Evolutionary conservation across 179 eudicot genomes (phyloP).

Genomic region (Spergularia azorica): DNA sequence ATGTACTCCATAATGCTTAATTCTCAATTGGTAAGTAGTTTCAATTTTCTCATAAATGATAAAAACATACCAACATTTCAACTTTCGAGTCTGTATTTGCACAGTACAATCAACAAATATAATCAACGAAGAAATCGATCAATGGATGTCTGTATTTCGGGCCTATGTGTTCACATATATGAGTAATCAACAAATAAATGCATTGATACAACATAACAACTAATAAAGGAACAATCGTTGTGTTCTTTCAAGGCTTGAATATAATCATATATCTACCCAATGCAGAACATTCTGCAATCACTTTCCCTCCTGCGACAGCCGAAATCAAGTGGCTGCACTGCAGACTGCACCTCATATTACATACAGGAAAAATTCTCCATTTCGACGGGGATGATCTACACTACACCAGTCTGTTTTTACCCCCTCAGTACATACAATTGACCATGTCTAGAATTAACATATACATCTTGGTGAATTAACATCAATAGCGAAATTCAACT

Average conservation of each 20-base stretch:
- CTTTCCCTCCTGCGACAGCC: neutral
- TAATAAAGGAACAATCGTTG: neutral
- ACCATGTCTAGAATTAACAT: slow-evolving; percentile 10
- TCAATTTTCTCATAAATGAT: too few species aligned
- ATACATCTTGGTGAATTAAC: slow-evolving; percentile 1
- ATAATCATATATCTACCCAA: too few species aligned
- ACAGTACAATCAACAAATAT: too few species aligned
- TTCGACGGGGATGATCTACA: slow-evolving; percentile 1
- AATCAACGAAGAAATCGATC: too few species aligned
- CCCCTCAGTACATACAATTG: slow-evolving; percentile 19
- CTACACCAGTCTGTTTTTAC: neutral
- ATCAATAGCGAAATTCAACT: neutral
- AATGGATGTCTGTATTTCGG: too few species aligned
- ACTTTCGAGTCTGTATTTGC: too few species aligned
- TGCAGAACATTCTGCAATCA: neutral
- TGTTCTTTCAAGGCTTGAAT: neutral
- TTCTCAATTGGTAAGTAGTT: too few species aligned
- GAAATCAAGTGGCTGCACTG: neutral
- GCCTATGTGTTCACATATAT: too few species aligned
- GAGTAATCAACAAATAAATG: too few species aligned
- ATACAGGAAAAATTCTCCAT: neutral
- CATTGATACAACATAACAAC: neutral
- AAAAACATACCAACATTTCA: too few species aligned
- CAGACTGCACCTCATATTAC: slow-evolving; percentile 1
- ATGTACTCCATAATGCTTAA: too few species aligned